Evolutionary conservation across 2,329 filamentous ascomycete species (phyloP).

Genomic region (Xylaria arbuscula): DNA sequence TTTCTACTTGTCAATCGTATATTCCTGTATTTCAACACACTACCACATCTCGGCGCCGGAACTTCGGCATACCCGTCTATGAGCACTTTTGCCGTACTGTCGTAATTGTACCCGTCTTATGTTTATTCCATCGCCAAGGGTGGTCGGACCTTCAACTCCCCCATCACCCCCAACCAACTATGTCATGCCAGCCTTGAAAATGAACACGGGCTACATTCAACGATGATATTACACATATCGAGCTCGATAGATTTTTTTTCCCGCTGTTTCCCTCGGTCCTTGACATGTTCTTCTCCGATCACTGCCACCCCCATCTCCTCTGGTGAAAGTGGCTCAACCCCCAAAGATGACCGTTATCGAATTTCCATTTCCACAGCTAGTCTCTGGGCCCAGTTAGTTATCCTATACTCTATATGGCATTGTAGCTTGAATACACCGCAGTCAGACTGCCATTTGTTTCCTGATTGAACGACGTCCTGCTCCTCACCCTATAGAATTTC

Average conservation of each 20-base stretch:
- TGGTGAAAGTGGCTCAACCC: conserved; percentile 12
- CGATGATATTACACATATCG: not conserved
- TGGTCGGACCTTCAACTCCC: not conserved
- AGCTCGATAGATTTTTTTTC: not conserved
- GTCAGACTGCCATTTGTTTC: conserved; percentile 1
- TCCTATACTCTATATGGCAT: conserved; percentile 12
- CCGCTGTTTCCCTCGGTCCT: not conserved
- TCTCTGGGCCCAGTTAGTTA: not conserved
- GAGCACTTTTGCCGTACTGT: not conserved
- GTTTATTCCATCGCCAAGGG: not conserved
- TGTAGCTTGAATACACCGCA: conserved; percentile 14
- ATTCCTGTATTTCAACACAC: not conserved
- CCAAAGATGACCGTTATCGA: conserved; percentile 2
- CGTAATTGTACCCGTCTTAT: not conserved
- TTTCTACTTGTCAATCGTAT: conserved; percentile 27
- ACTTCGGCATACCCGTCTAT: not conserved
- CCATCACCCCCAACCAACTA: not conserved
- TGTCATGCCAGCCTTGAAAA: not conserved
- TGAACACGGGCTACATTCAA: not conserved
- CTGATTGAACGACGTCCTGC: not conserved
- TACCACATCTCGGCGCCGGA: not conserved
- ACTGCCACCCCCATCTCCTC: conserved; percentile 26
- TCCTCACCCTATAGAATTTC: conserved; percentile 22
- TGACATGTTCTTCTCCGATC: not conserved
- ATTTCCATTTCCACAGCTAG: conserved; percentile 27